Base-by-base conservation (phyloP, 805 yeast species). In the Debaryomyces prosopidis region DNA sequence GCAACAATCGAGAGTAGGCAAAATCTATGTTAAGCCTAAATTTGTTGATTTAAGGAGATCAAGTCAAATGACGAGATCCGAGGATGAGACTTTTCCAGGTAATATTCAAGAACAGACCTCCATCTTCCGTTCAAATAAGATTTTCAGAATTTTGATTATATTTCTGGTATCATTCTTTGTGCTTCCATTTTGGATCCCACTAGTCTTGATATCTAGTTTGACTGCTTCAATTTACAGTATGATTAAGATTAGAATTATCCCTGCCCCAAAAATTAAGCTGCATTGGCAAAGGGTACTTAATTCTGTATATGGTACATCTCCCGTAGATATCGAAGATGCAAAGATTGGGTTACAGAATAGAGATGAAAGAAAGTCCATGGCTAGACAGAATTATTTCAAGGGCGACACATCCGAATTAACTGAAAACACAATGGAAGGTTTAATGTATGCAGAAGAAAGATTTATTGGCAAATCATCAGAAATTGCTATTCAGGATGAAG, bases 111-210 rank as follows among this genome's bases (percentile, higher is more conserved):
- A 71, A 51, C 71, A 59, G 7, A 68, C 74, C 6, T 65, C 74
- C 23, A 45, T 66, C 30, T 50, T 67, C n/a, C 53, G 73, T 39
- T 52, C 62, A 5, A 66, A 63, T 45, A 58, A 55, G 36, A 23
- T 60, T 11, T 46, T 65, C 5, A 55, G 63, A 35, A 41, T 60
- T 15, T 36, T 59, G 2, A 46, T 69, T 9, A 45, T 70, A 6
- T 43, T 58, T n/a, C 46, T 53, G 12, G 52, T 63, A 1, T 59
- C 65, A 1, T 31, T 57, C 15, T 51, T 72, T 9, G 45, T 71
- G 14, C 42, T 79, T 5, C 84, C 84, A 0, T 45, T 78, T 28
- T 79, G 82, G 81, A 59, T 79, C 16, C 81, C 83, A 0, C 43
- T 75, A 14, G 70, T 77, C 2, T 50, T 78, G 18, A 59, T 65